Percentiles rank a stretch among this genome's conserved stretches.
Evolutionary conservation across 768 basidiomycete genomes (phyloP).

Genomic region (Dioszegia aurantiaca): DNA sequence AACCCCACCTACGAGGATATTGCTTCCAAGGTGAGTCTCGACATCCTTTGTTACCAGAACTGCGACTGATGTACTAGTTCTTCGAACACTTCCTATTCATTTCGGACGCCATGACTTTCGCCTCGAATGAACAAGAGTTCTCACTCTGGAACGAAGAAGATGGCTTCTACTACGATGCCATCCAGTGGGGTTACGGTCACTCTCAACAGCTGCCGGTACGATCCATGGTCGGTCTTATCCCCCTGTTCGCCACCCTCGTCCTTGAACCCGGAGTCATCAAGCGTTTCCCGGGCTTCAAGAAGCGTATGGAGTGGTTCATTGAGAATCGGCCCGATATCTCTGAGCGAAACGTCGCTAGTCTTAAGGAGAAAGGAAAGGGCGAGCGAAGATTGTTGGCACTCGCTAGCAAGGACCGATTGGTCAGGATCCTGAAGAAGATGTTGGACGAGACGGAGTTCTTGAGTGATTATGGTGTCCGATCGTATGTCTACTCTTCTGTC

Average conservation of each 20-base stretch:
- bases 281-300: constrained; percentile 95
- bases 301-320: constrained; percentile 98
- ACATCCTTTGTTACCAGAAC: constrained; percentile 56
- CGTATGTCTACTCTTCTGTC: constrained; percentile 59
- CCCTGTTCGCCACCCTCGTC: constrained; percentile 89
- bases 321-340: constrained; percentile 86
- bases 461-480: constrained; percentile 91
- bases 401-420: constrained; percentile 83
- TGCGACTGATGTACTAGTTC: constrained; percentile 22
- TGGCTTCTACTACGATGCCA: constrained; percentile 98
- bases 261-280: constrained; percentile 85
- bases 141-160: constrained; percentile 95
- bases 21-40: constrained; percentile 84
- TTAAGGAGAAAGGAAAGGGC: constrained; percentile 81
- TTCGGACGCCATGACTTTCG: constrained; percentile 95
- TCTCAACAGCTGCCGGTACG: constrained; percentile 89
- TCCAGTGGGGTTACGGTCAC: constrained; percentile 74
- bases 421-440: constrained; percentile 91
- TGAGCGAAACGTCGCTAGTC: constrained; percentile 90
- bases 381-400: constrained; percentile 84
- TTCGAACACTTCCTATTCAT: constrained; percentile 94
- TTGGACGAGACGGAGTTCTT: constrained; percentile 95
- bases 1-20: constrained; percentile 98
- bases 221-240: constrained; percentile 95
- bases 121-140: constrained; percentile 67